Base-by-base conservation (phyloP, 202 grass and related monocot species). In the Hordeum pubiflorum region DNA sequence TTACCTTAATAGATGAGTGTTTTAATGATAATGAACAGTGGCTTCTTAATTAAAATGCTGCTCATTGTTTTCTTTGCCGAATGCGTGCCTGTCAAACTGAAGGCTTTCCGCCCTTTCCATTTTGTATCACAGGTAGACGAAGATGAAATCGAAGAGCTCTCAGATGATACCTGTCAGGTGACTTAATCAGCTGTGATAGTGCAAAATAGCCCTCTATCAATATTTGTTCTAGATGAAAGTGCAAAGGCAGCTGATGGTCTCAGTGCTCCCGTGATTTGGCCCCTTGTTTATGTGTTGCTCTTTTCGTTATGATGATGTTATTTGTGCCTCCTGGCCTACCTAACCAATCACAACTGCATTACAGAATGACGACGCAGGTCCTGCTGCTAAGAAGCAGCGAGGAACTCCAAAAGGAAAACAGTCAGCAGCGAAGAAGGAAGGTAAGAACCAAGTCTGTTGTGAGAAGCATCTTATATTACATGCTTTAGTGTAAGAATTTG, bases 91-190 rank as follows among this genome's bases (percentile, higher is more conserved):
- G 22, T 48, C 41, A 27, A 67, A 81, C 82, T 65, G 52, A 82
- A 50, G 67, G 21, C 36, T 9, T 75, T 84, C 15, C 3, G 13
- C 2, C 23, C 20, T 78, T 69, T 38, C 29, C 17, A 44, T 81
- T 70, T 82, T 63, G 9, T 79, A 50, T 62, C 81, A 39, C 78
- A 92, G 92, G 72, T 84, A 65, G 77, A 67, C 31, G 85, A 90
- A 18, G 83, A 89, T 74, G 82, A 94, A 73, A 82, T 83, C 23
- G 80, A 97, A 88, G 84, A 83, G 74, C 75, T 87, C 6, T 94
- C 86, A 0, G 48, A n/a, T 57, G 86, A 69, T 73, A 86, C 81
- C 48, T 85, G 90, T 46, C 79, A 93, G 88, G 90, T 85, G 50
- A 32, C 24, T 39, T 57, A 40, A 58, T 27, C 3, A 66, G 34